These are phyloP conservation scores for Sonneratia alba DNA, from an alignment of 345 rosid genomes.

Conservation along the genomic window DNA sequence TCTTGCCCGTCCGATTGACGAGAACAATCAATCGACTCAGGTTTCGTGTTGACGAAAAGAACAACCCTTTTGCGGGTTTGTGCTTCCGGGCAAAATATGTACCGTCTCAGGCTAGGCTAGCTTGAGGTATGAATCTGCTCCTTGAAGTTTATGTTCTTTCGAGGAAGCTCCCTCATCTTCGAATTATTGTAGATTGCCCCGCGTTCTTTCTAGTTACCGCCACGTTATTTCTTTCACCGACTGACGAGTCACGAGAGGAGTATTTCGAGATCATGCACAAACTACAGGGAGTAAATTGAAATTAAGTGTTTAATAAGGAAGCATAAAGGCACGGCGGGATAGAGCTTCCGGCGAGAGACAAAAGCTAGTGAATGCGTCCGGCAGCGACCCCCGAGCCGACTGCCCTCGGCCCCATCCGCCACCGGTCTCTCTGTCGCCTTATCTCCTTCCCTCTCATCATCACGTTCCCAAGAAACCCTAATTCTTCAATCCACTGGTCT, in stretches of 20 bases:
- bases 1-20: neutral
- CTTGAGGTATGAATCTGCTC: neutral
- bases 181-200: too few relatives aligned
- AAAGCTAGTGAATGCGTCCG: neutral
- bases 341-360: neutral
- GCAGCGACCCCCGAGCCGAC: neutral
- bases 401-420: neutral
- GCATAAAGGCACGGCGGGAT: neutral
- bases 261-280: neutral
- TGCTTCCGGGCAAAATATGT: neutral
- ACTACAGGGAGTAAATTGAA: neutral
- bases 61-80: neutral
- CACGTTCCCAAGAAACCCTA: conserved; percentile 3
- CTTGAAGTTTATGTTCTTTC: too few relatives aligned
- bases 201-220: too few relatives aligned
- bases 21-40: neutral
- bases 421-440: neutral
- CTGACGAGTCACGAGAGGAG: neutral
- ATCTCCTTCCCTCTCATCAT: neutral
- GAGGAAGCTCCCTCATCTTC: too few relatives aligned
- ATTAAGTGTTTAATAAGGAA: neutral
- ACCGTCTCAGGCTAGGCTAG: neutral
- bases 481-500: neutral
- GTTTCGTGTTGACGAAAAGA: neutral
- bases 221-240: neutral